Evolutionary conservation across 2,329 filamentous ascomycete genomes (phyloP).

Genomic region (Fusarium siculi): DNA sequence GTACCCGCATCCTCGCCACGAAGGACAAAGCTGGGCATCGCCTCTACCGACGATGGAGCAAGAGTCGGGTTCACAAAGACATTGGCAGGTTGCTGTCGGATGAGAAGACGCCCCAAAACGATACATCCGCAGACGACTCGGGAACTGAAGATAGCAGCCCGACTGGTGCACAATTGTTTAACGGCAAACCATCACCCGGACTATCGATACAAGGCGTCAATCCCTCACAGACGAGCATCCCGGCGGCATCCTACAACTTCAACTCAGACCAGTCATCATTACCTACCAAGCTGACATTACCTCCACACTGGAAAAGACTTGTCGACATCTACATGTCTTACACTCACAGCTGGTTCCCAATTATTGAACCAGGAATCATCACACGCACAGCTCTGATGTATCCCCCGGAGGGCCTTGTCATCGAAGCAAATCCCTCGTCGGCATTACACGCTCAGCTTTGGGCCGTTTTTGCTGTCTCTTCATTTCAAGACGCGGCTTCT

Average conservation of each 20-base stretch:
- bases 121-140: slow-evolving; percentile 50
- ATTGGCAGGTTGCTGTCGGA: slow-evolving; percentile 71
- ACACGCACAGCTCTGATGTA: slow-evolving; percentile 60
- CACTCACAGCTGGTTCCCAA: slow-evolving; percentile 80
- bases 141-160: slow-evolving; percentile 46
- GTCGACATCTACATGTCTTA: slow-evolving; percentile 80
- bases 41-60: slow-evolving; percentile 71
- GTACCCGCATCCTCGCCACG: slow-evolving; percentile 57
- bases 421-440: slow-evolving; percentile 47
- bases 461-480: slow-evolving; percentile 67
- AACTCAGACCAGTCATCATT: background rate
- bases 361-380: slow-evolving; percentile 74
- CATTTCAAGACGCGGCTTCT: slow-evolving; percentile 60
- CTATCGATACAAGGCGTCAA: slow-evolving; percentile 28
- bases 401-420: slow-evolving; percentile 47
- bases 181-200: slow-evolving; percentile 34
- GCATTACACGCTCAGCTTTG: slow-evolving; percentile 65
- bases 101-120: slow-evolving; percentile 45
- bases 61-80: slow-evolving; percentile 69
- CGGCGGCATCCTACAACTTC: slow-evolving; percentile 11
- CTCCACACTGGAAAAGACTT: slow-evolving; percentile 66
- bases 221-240: slow-evolving; percentile 12
- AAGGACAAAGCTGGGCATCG: slow-evolving; percentile 66
- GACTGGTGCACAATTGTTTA: slow-evolving; percentile 27
- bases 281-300: slow-evolving; percentile 53